Conservation (phyloP, 805 yeast species). For the Saccharomycopsis olivae region DNA sequence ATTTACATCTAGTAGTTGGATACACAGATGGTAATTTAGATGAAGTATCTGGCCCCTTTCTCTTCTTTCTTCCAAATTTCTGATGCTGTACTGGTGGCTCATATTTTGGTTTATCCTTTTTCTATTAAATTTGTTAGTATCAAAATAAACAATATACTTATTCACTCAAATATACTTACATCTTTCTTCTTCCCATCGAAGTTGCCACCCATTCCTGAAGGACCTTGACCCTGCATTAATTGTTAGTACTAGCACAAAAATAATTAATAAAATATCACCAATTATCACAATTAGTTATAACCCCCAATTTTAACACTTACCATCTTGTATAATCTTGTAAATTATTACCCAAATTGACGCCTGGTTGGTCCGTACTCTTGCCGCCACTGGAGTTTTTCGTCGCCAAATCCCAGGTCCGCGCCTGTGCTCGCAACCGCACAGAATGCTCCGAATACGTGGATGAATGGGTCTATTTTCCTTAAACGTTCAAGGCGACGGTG, state of each 20-base stretch:
- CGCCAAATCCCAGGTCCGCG: too few species aligned
- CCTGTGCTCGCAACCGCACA: too few species aligned
- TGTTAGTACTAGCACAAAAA: slow-evolving; percentile 2
- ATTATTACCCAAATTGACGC: too few species aligned
- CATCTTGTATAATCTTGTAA: too few species aligned
- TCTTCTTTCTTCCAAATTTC: slow-evolving; percentile 83
- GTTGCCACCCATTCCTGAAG: slow-evolving; percentile 43
- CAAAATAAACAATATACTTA: not conserved
- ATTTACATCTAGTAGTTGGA: slow-evolving; percentile 89
- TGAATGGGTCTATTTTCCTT: too few species aligned
- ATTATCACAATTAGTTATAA: too few species aligned
- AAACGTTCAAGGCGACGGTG: too few species aligned
- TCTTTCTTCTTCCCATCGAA: slow-evolving; percentile 40
- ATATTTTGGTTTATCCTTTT: slow-evolving; percentile 87
- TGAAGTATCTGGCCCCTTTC: slow-evolving; percentile 85
- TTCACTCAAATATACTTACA: slow-evolving; percentile 20
- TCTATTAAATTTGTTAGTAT: slow-evolving; percentile 23
- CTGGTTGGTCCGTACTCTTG: too few species aligned
- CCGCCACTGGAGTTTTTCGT: too few species aligned
- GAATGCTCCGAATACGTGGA: too few species aligned
- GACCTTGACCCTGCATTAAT: slow-evolving; percentile 39
- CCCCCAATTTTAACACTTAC: too few species aligned
- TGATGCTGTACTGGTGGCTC: slow-evolving; percentile 94
- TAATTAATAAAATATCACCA: too few species aligned
- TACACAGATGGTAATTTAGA: slow-evolving; percentile 76